Percentiles rank a stretch among this genome's conserved stretches.
phyloP scores from a whole-genome alignment of 2,329 filamentous ascomycete genomes.

The Emmonsiellopsis sp. region DNA sequence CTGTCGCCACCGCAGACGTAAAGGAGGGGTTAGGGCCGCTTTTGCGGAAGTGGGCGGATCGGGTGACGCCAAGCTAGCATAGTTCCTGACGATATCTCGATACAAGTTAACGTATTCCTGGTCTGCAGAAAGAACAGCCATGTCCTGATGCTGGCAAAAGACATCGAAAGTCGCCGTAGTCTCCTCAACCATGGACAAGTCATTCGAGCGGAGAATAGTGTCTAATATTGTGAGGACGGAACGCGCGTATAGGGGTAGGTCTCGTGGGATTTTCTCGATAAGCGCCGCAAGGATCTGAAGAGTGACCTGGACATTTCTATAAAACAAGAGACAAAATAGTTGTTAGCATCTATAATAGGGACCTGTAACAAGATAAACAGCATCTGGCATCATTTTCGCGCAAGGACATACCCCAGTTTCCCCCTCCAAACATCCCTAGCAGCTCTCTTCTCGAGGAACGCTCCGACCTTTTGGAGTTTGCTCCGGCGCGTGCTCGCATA shows the following conservation, averaged over 20 bases:
- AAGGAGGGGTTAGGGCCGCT: conserved; percentile 54
- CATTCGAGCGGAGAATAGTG: conserved; percentile 71
- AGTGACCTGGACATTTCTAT: conserved; percentile 84
- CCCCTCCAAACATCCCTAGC: conserved; percentile 82
- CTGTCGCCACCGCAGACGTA: conserved; percentile 68
- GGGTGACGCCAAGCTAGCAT: conserved; percentile 69
- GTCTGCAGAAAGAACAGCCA: conserved; percentile 74
- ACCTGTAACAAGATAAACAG: conserved; percentile 1
- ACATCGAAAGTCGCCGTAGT: conserved; percentile 77
- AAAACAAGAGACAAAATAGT: conserved; percentile 1
- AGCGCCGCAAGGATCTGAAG: conserved; percentile 84
- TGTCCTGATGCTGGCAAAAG: conserved; percentile 83
- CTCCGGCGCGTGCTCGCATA: conserved; percentile 89
- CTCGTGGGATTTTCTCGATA: conserved; percentile 85
- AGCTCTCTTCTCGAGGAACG: conserved; percentile 89
- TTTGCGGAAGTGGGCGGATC: conserved; percentile 37
- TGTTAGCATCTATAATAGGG: neutral
- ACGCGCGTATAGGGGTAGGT: conserved; percentile 77
- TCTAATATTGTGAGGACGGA: conserved; percentile 78
- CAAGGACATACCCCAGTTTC: conserved; percentile 66
- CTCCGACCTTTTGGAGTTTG: conserved; percentile 93
- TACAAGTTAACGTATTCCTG: conserved; percentile 75
- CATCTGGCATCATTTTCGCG: neutral
- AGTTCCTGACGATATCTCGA: conserved; percentile 68
- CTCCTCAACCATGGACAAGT: conserved; percentile 88